phyloP scores from a whole-genome alignment of 2,329 filamentous ascomycete species.

The Trichoderma breve region DNA sequence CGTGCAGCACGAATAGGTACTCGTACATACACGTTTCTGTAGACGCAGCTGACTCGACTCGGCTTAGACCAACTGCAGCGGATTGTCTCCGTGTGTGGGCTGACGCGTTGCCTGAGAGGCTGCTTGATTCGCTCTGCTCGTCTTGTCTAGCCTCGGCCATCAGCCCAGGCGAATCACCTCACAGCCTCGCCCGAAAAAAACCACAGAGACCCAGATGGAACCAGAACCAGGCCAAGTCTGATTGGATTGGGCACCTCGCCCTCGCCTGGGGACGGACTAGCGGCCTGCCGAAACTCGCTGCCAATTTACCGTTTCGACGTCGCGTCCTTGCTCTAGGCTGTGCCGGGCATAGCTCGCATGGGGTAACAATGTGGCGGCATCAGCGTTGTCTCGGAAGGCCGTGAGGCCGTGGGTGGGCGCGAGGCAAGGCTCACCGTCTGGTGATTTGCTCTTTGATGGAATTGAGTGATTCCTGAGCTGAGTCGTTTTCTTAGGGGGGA shows the following conservation, averaged over 20 bases:
- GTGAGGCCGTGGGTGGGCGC: not conserved
- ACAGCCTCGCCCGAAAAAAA: constrained; percentile 2
- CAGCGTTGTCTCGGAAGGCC: constrained; percentile 2
- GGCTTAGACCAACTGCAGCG: not conserved
- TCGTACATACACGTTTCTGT: not conserved
- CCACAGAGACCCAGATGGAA: not conserved
- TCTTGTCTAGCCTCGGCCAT: constrained; percentile 8
- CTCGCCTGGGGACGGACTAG: not conserved
- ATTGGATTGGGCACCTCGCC: not conserved
- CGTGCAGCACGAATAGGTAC: too few species aligned
- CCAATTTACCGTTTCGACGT: not conserved
- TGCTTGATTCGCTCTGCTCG: constrained; percentile 6
- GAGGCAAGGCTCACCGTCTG: not conserved
- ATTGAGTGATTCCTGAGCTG: not conserved
- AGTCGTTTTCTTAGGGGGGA: not conserved
- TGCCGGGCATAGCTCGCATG: not conserved
- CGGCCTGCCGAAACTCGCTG: not conserved
- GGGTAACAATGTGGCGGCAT: constrained; percentile 1
- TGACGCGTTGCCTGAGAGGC: constrained; percentile 13
- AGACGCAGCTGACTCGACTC: not conserved
- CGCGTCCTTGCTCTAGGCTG: not conserved
- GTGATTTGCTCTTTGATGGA: not conserved
- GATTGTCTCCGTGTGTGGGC: constrained; percentile 8
- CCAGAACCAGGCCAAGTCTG: not conserved
- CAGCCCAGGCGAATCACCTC: not conserved